These are phyloP conservation scores for Globisporangium splendens DNA, from an alignment of 352 stramenopile genomes.

Conservation along the genomic window DNA sequence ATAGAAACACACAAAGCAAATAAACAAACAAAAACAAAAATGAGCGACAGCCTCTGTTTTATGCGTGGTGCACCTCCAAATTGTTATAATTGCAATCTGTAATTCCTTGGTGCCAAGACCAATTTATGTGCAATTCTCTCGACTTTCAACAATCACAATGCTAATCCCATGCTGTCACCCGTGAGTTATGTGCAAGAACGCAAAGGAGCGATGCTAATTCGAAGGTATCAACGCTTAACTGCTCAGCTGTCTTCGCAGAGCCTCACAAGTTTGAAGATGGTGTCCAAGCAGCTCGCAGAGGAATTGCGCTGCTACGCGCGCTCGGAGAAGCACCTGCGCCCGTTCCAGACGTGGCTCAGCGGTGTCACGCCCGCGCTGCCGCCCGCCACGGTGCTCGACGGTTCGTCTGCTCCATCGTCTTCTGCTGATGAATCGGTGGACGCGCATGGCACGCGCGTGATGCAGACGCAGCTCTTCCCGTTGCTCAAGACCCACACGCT, in stretches of 20 bases:
- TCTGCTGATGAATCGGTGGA: constrained; percentile 17
- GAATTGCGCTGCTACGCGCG: constrained; percentile 72
- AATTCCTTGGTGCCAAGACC: too few species aligned
- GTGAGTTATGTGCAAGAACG: too few species aligned
- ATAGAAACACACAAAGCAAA: constrained; percentile 9
- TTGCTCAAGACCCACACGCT: constrained; percentile 59
- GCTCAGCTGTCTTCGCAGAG: too few species aligned
- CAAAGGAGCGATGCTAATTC: too few species aligned
- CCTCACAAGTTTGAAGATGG: constrained; percentile 7
- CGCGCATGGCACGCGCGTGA: constrained; percentile 25
- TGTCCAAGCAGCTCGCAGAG: constrained; percentile 54
- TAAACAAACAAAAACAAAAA: too few species aligned
- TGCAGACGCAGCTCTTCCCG: constrained; percentile 33
- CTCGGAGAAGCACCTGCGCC: constrained; percentile 66
- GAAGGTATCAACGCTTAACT: too few species aligned
- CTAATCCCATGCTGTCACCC: too few species aligned
- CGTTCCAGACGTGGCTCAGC: constrained; percentile 64
- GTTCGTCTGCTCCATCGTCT: constrained; percentile 1
- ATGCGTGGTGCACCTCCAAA: too few species aligned
- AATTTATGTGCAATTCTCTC: too few species aligned
- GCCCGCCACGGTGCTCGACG: constrained; percentile 15
- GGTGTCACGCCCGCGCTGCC: constrained; percentile 17
- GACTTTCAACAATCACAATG: too few species aligned
- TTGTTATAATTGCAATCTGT: too few species aligned
- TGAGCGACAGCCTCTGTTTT: too few species aligned